Base-by-base conservation (phyloP, 2,329 filamentous ascomycete genomes). In the Neopestalotiopsis sp. region DNA sequence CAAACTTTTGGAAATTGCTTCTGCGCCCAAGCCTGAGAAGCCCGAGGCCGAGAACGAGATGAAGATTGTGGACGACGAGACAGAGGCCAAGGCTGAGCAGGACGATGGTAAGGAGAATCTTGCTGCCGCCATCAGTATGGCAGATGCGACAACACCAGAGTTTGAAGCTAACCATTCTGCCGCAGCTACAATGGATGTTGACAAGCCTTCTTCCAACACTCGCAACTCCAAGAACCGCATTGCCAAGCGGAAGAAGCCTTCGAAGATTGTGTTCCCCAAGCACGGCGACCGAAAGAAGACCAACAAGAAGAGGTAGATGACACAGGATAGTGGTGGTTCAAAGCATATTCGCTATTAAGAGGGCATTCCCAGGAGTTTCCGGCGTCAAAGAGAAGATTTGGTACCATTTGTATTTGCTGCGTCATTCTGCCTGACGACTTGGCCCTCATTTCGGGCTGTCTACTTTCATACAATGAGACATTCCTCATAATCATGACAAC, bases 1-100 rank as follows among this genome's bases (percentile, higher is more conserved):
- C 70, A 97, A 96, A 82, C 86, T 98, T 70, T 86, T 95, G 76
- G 94, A 95, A 79, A 80, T 97, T 74, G 92, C 92, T 61, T 87
- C 91, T 68, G 90, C 94, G 77, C 91, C 93, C 70, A 94, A 92
- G 79, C 90, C 92, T 77, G 91, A 93, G 70, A 94, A 92, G 79
- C 90, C 92, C n/a, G 79, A 82, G 49, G 30, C 45, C 45, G 69
- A 67, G 40, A 70, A 77, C 73, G 83, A 89, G 72, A 81, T 86
- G 73, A 83, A 83, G 68, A 86, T 88, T 79, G 82, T 84, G 65
- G 77, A 81, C 74, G 79, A 76, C 64, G 70, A 58, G 20, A 67
- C 69, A 45, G 75, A 73, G 12, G 71, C 72, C 5, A 77, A 75
- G 53, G 73, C 75, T 40, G 78, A 79, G 34, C 79, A 34, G 14